Conservation (phyloP, 208 protist species). For the Crithidia mellificae region DNA sequence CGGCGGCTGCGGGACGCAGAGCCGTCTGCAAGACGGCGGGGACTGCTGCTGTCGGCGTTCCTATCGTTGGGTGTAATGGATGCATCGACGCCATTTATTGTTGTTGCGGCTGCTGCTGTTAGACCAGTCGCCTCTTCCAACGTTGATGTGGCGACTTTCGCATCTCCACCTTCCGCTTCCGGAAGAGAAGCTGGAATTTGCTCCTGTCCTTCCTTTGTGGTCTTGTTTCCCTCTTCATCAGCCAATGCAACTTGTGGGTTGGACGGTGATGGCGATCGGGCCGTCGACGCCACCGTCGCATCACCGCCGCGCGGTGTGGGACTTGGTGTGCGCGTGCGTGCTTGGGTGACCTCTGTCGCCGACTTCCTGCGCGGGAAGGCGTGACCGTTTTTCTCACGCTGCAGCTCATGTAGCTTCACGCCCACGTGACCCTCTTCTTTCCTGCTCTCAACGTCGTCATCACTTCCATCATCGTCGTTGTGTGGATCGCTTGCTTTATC, state of each 20-base stretch:
- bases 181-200: no score
- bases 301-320: not conserved
- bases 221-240: no score
- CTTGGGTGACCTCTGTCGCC: slow-evolving; percentile 3
- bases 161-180: no score
- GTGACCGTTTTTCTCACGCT: not conserved
- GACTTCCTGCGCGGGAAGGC: slow-evolving; percentile 24
- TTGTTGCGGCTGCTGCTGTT: no score
- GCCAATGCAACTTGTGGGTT: no score
- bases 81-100: not conserved
- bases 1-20: slow-evolving; percentile 4
- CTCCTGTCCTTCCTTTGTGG: no score
- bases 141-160: no score
- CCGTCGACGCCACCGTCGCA: not conserved
- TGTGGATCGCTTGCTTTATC: slow-evolving; percentile 7
- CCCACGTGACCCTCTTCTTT: not conserved
- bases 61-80: not conserved
- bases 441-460: no score
- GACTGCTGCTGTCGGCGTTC: no score
- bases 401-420: no score
- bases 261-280: slow-evolving; percentile 4
- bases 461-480: not conserved
- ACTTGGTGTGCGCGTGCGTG: not conserved
- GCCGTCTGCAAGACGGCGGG: not conserved
- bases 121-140: no score